Base-by-base conservation (phyloP, 352 stramenopile genomes). In the Elongisporangium senticosum region DNA sequence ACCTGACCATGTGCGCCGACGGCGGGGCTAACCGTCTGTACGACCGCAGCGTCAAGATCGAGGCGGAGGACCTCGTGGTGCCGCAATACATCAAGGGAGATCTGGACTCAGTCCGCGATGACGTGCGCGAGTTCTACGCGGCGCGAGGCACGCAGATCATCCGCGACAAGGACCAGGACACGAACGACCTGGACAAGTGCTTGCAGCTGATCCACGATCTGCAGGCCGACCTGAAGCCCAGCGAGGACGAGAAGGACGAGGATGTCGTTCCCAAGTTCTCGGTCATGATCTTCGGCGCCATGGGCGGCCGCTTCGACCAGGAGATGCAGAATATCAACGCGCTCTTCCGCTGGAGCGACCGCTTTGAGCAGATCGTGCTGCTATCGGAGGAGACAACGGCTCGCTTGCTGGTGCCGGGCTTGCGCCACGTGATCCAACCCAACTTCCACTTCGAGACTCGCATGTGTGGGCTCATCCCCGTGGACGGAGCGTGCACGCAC, bases 261-360 rank as follows among this genome's bases (percentile, higher is more conserved):
- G 51, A 19, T 4, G 62, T 56, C n/a, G 33, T 49, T 21, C 63
- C 67, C 4, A 72, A 67, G 50, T 87, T 89, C 53, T 76, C 74
- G 19, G 81, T 98, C 57, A 64, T 96, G 72, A 85, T 97, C 51
- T 97, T 98, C 59, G 96, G 95, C 17, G 95, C 89, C 19, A 98
- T 98, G 79, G 95, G 96, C 56, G 96, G 95, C 2, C 88, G 96
- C 52, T 98, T 99, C 58, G 96, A 99, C 72, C 96, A 99, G 72
- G 95, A 98, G 79, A 98, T 99, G 91, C 93, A 95, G 63, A 95
- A 82, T 57, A 71, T 99, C 55, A 96, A 97, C 65, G 81, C 93
- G 59, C 72, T 98, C 14, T 98, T 96, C 68, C 68, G 84, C 15
- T 98, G 93, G 87, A 71, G 72, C 21, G 62, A 74, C 49, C 76